Evolutionary conservation across 2,329 filamentous ascomycete genomes (phyloP).

Genomic region (Westerdykella ornata): DNA sequence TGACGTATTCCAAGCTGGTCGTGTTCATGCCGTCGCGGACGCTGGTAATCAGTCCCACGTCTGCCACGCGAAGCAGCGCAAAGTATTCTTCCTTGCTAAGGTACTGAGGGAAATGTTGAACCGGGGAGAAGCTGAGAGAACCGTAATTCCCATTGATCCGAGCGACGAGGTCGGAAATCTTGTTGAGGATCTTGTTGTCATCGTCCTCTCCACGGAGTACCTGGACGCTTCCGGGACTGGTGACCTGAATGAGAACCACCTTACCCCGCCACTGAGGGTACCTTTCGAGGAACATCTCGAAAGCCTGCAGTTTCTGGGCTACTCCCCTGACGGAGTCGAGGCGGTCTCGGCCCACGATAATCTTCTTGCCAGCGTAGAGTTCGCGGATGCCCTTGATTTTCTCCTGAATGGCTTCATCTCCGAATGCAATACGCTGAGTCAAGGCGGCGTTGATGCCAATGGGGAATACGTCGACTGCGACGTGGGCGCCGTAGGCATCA

Average conservation of each 20-base stretch:
- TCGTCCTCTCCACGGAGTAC: conserved; percentile 63
- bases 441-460: conserved; percentile 88
- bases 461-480: conserved; percentile 87
- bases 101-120: conserved; percentile 93
- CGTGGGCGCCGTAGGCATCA: conserved; percentile 80
- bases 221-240: conserved; percentile 74
- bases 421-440: conserved; percentile 69
- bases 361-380: conserved; percentile 81
- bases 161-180: conserved; percentile 84
- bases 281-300: conserved; percentile 81
- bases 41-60: conserved; percentile 90
- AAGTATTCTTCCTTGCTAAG: conserved; percentile 87
- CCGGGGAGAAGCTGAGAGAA: conserved; percentile 79
- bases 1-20: conserved; percentile 87
- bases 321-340: conserved; percentile 88
- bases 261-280: conserved; percentile 89
- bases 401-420: conserved; percentile 61
- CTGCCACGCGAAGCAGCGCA: conserved; percentile 79
- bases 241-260: conserved; percentile 92
- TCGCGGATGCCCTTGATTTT: conserved; percentile 65
- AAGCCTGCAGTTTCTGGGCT: conserved; percentile 91
- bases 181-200: conserved; percentile 75
- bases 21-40: conserved; percentile 98
- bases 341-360: conserved; percentile 92
- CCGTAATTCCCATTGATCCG: conserved; percentile 89